Evolutionary conservation across 73 alveolate genomes (phyloP).

Genomic region (Paraurostyla sp.): DNA sequence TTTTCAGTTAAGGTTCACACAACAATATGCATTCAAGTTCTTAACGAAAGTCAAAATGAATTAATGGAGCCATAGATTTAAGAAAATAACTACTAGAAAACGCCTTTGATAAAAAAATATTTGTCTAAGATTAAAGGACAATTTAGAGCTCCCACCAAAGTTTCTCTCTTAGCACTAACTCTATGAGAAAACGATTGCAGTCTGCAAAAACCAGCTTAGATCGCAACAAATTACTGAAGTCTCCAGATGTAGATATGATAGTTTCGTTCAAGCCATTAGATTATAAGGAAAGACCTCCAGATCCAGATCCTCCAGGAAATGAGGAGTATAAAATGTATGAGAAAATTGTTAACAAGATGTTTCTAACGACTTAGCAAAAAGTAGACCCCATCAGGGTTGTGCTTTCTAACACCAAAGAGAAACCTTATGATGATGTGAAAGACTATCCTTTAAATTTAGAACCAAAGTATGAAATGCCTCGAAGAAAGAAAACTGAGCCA

Average conservation of each 20-base stretch:
- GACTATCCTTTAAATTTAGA: constrained; percentile 31
- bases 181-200: background rate
- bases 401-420: constrained; percentile 13
- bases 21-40: no score
- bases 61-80: no score
- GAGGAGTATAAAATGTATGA: constrained; percentile 43
- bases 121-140: no score
- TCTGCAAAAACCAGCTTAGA: background rate
- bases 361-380: background rate
- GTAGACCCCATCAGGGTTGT: background rate
- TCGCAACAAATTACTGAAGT: background rate
- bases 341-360: constrained; percentile 26
- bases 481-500: background rate
- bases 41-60: no score
- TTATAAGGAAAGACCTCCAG: background rate
- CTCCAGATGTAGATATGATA: background rate
- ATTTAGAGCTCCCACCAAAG: no score
- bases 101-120: no score
- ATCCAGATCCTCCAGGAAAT: constrained; percentile 42
- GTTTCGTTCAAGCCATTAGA: constrained; percentile 2
- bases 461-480: background rate
- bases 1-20: no score
- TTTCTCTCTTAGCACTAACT: no score
- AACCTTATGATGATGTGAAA: constrained; percentile 7
- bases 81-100: no score